A percentile compares a stretch with the other conserved stretches of the same genome.
These are phyloP conservation scores for Talaromyces sp. DNA, from an alignment of 2,329 filamentous ascomycete genomes.

Conservation along the genomic window DNA sequence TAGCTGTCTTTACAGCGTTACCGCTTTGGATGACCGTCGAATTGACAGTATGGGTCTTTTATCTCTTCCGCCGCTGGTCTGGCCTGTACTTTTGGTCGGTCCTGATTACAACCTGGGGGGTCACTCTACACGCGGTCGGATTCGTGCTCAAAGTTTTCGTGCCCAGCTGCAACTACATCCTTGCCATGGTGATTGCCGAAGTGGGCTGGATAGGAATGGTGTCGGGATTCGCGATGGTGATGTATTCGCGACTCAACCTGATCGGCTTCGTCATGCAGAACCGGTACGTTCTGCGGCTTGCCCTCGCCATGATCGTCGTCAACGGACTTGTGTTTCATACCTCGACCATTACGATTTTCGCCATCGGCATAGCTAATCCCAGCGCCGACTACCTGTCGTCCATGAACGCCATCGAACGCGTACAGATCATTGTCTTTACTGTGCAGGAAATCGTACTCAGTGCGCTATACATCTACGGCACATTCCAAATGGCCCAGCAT, in stretches of 20 bases:
- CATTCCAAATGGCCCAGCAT: slow-evolving; percentile 22
- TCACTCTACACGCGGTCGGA: slow-evolving; percentile 16
- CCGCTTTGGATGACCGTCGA: slow-evolving; percentile 15
- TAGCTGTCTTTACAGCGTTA: slow-evolving; percentile 9
- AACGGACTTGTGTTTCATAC: slow-evolving; percentile 31
- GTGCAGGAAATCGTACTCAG: slow-evolving; percentile 47
- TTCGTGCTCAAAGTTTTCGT: slow-evolving; percentile 19
- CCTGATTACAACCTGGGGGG: slow-evolving; percentile 15
- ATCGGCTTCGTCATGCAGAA: slow-evolving; percentile 22
- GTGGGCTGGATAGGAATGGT: slow-evolving; percentile 38
- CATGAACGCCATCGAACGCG: slow-evolving; percentile 40
- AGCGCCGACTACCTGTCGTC: slow-evolving; percentile 19
- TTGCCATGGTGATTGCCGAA: slow-evolving; percentile 9
- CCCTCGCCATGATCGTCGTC: slow-evolving; percentile 36
- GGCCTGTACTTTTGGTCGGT: slow-evolving; percentile 21
- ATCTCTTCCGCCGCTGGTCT: slow-evolving; percentile 15
- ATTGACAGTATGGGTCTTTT: slow-evolving; percentile 16
- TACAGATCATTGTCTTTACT: slow-evolving; percentile 47
- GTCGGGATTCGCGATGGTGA: slow-evolving; percentile 36
- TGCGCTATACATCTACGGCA: slow-evolving; percentile 44
- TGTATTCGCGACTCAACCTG: slow-evolving; percentile 38
- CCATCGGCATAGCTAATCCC: slow-evolving; percentile 17
- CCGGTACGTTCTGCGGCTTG: slow-evolving; percentile 15
- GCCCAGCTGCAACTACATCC: slow-evolving; percentile 25
- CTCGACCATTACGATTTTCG: slow-evolving; percentile 30